Base-by-base conservation (phyloP, 2,329 filamentous ascomycete genomes). In the Calonectria ilicicola region DNA sequence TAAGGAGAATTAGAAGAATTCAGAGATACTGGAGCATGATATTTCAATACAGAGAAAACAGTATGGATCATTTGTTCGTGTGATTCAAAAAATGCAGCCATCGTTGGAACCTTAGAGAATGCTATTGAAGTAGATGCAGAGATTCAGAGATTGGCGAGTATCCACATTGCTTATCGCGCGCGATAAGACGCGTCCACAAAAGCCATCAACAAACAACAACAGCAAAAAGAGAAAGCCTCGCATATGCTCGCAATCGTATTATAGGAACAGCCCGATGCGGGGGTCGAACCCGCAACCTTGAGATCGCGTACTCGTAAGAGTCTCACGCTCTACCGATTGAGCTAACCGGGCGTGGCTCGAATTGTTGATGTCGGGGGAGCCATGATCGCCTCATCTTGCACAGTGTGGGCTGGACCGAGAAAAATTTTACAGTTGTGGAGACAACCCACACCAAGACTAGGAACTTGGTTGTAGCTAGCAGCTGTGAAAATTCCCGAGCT, bases 241-340 rank as follows among this genome's bases (percentile, higher is more conserved):
- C 73, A 63, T 21, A 27, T 53, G 74, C 70, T 77, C 65, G 58
- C 76, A 75, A 76, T 76, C 75, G 75, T 70, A 77, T 46, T 64
- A 15, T 3, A 21, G 2, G 15, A 70, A 70, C 42, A 84, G 82
- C 81, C 82, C 82, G 80, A 83, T 81, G 82, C 81, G 82, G 82
- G 82, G 83, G 82, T 87, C 86, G 86, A 89, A 89, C 88, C 86
- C 86, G 85, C 86, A 88, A 85, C 86, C 87, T 88, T 87, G 85
- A 88, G 87, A 88, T 88, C 44, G 78, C 65, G 76, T 72, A 75
- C 77, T 78, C 74, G 21, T 88, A 88, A 88, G 90, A 92, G 90
- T 91, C 90, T 91, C 87, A 91, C 90, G 89, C 90, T 92, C 90
- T 92, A 91, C 79, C 77, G 75, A 81, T 81, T 80, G 76, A 81